A percentile compares a stretch with the other conserved stretches of the same genome.
These are phyloP conservation scores for Leptosphaerulina australis DNA, from an alignment of 2,329 filamentous ascomycete genomes.

Conservation along the genomic window DNA sequence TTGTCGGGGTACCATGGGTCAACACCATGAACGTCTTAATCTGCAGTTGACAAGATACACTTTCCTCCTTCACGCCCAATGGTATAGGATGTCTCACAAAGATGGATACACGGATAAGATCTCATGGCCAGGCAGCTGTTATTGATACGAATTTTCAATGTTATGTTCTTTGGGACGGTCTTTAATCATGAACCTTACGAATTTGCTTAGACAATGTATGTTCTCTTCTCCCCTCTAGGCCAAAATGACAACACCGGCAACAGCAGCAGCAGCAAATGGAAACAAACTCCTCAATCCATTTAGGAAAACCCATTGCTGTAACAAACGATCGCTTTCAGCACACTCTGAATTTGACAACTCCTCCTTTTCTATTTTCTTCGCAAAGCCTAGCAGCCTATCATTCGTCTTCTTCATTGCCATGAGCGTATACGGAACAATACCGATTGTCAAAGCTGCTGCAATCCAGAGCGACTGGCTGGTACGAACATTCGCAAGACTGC, in stretches of 20 bases:
- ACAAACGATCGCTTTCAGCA: not conserved
- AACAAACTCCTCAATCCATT: slow-evolving; percentile 5
- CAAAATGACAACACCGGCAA: not conserved
- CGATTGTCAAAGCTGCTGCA: not conserved
- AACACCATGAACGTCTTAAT: no score
- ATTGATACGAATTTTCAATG: no score
- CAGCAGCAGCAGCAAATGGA: slow-evolving; percentile 1
- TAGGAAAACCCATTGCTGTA: not conserved
- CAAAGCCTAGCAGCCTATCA: not conserved
- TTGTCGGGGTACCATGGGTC: no score
- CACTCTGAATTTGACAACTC: not conserved
- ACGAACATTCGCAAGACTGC: not conserved
- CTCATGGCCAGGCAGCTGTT: no score
- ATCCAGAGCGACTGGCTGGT: not conserved
- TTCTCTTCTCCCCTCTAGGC: no score
- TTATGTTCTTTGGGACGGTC: no score
- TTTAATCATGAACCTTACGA: no score
- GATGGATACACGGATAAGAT: no score
- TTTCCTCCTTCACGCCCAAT: no score
- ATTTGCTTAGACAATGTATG: no score
- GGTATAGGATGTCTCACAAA: no score
- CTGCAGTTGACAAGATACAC: no score
- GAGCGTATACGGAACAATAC: slow-evolving; percentile 7
- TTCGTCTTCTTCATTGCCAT: slow-evolving; percentile 1
- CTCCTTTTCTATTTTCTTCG: not conserved